phyloP scores from a whole-genome alignment of 208 protist species.

The Acanthamoeba polyphaga region DNA sequence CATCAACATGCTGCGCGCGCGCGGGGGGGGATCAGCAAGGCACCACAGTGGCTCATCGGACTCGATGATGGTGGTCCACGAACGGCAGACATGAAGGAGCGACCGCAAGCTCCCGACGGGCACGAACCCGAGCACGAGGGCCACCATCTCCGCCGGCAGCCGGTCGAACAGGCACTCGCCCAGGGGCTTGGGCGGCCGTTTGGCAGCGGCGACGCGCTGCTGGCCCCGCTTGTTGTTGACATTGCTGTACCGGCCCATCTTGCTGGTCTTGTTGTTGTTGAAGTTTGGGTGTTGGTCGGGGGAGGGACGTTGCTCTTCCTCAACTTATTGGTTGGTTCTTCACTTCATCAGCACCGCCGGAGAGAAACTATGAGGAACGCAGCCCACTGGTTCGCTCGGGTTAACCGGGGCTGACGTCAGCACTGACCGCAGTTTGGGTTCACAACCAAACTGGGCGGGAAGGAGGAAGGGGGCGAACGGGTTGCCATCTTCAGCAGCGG shows the following conservation, averaged over 20 bases:
- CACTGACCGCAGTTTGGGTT: too few species aligned
- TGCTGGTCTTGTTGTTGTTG: too few species aligned
- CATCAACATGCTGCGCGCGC: too few species aligned
- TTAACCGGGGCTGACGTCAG: too few species aligned
- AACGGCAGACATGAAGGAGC: neutral
- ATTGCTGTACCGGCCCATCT: conserved; percentile 4
- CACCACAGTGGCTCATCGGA: neutral
- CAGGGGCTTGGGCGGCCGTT: neutral
- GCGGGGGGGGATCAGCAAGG: neutral
- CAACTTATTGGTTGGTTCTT: too few species aligned
- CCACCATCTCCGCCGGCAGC: conserved; percentile 21
- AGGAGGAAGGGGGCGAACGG: too few species aligned
- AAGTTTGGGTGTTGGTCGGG: too few species aligned
- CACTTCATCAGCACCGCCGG: too few species aligned
- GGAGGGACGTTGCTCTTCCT: too few species aligned
- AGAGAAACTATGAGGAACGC: too few species aligned
- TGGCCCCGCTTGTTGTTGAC: neutral
- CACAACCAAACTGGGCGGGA: too few species aligned
- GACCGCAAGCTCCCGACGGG: neutral
- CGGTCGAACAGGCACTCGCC: neutral
- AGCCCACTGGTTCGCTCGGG: too few species aligned
- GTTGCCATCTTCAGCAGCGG: neutral
- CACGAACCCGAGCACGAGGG: neutral
- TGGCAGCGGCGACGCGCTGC: neutral
- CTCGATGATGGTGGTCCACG: neutral